Percentiles rank a stretch among this genome's conserved stretches.
Conservation (phyloP, 1,139 yeast genomes). For the Lizanozyma gosingica region DNA sequence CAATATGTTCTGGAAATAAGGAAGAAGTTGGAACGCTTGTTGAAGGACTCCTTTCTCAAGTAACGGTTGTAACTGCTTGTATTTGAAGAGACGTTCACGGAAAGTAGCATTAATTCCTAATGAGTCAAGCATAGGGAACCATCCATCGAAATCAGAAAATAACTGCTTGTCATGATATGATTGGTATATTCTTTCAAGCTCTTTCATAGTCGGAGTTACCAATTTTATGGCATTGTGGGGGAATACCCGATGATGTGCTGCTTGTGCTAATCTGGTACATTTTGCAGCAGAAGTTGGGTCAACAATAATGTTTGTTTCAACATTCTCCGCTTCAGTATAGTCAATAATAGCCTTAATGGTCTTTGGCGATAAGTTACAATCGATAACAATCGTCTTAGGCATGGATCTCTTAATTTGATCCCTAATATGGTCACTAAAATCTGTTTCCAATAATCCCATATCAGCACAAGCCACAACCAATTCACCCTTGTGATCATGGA, state of each 20-base stretch:
- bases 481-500: slow-evolving; percentile 55
- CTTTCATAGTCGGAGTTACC: slow-evolving; percentile 63
- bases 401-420: slow-evolving; percentile 19
- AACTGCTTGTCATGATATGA: slow-evolving; percentile 38
- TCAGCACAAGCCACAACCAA: slow-evolving; percentile 76
- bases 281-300: slow-evolving; percentile 77
- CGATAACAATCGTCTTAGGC: slow-evolving; percentile 48
- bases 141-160: slow-evolving; percentile 51
- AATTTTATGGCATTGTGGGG: slow-evolving; percentile 28
- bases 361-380: slow-evolving; percentile 53
- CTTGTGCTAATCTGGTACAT: slow-evolving; percentile 29
- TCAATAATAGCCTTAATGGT: slow-evolving; percentile 32
- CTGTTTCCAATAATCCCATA: slow-evolving; percentile 59
- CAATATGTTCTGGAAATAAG: slow-evolving; percentile 59
- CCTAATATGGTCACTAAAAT: slow-evolving; percentile 33
- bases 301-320: slow-evolving; percentile 32
- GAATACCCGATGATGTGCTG: slow-evolving; percentile 14
- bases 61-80: slow-evolving; percentile 16
- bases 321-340: slow-evolving; percentile 9
- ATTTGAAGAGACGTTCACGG: slow-evolving; percentile 23
- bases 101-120: slow-evolving; percentile 43
- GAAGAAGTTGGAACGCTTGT: slow-evolving; percentile 61
- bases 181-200: slow-evolving; percentile 46
- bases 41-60: slow-evolving; percentile 49
- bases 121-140: slow-evolving; percentile 71